Evolutionary conservation across 1,284 basidiomycete genomes (phyloP).

Genomic region (Malassezia slooffiae): DNA sequence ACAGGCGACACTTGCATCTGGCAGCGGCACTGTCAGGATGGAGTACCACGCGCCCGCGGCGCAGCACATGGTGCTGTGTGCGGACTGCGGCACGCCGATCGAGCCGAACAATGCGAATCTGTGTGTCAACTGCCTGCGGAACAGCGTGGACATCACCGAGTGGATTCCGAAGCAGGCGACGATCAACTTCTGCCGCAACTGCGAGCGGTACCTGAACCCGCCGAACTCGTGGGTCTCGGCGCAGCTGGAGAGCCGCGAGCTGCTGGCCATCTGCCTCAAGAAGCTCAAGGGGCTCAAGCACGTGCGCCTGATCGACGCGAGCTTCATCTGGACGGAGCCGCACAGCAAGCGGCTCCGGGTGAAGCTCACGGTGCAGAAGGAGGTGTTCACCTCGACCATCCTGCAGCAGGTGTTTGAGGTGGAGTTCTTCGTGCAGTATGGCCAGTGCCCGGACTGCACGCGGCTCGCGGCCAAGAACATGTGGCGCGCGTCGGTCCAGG

Average conservation of each 20-base stretch:
- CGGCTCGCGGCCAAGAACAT: slow-evolving; percentile 94
- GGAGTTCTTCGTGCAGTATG: slow-evolving; percentile 87
- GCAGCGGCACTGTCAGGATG: slow-evolving; percentile 16
- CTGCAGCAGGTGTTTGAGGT: slow-evolving; percentile 96
- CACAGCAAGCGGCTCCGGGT: slow-evolving; percentile 86
- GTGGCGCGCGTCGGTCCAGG: slow-evolving; percentile 93
- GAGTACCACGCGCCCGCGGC: slow-evolving; percentile 36
- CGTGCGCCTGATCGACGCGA: slow-evolving; percentile 89
- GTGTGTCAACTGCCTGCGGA: slow-evolving; percentile 79
- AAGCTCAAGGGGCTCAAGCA: slow-evolving; percentile 88
- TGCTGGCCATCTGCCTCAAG: slow-evolving; percentile 64
- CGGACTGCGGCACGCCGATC: slow-evolving; percentile 68
- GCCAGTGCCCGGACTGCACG: slow-evolving; percentile 88
- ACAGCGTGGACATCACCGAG: slow-evolving; percentile 92
- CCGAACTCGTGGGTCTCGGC: slow-evolving; percentile 77
- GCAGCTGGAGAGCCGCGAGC: slow-evolving; percentile 79
- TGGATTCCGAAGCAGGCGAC: slow-evolving; percentile 96
- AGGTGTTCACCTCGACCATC: slow-evolving; percentile 88
- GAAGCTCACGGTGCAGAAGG: slow-evolving; percentile 95
- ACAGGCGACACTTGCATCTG: too few relatives aligned
- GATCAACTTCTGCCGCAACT: slow-evolving; percentile 87
- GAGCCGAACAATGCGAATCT: slow-evolving; percentile 90
- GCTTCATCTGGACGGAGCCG: slow-evolving; percentile 98
- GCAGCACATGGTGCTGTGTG: slow-evolving; percentile 47
- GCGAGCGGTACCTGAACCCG: slow-evolving; percentile 87